phyloP scores from a whole-genome alignment of 2,329 filamentous ascomycete genomes.

The Cytospora paraplurivora region DNA sequence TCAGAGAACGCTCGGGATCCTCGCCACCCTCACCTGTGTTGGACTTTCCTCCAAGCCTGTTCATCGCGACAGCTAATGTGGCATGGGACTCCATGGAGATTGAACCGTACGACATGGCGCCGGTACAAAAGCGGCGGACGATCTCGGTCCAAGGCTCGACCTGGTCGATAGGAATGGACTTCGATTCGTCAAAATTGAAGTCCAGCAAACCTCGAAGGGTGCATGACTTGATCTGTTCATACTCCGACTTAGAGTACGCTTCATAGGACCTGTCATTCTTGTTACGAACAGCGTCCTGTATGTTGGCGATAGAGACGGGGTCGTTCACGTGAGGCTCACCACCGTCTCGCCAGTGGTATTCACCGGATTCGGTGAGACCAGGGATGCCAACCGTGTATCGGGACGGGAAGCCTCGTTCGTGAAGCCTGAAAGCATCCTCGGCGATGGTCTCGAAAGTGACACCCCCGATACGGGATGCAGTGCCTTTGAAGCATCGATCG shows the following conservation, averaged over 20 bases:
- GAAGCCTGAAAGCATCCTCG: constrained; percentile 90
- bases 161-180: constrained; percentile 88
- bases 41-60: constrained; percentile 91
- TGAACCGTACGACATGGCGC: constrained; percentile 97
- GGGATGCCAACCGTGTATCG: constrained; percentile 74
- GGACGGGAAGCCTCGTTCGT: constrained; percentile 88
- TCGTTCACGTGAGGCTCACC: constrained; percentile 96
- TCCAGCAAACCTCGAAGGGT: constrained; percentile 92
- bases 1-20: constrained; percentile 85
- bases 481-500: constrained; percentile 92
- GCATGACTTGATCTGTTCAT: constrained; percentile 95
- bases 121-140: constrained; percentile 92
- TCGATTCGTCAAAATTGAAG: constrained; percentile 89
- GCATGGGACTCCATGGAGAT: constrained; percentile 99
- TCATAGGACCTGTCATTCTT: constrained; percentile 99
- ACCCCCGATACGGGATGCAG: constrained; percentile 90
- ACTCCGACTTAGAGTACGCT: constrained; percentile 89
- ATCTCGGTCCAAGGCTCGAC: constrained; percentile 99
- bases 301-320: constrained; percentile 90
- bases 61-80: constrained; percentile 94
- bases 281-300: constrained; percentile 92
- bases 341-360: constrained; percentile 98
- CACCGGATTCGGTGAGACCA: constrained; percentile 86
- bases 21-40: constrained; percentile 98
- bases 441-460: constrained; percentile 93